These are phyloP conservation scores for Crotalaria pallida DNA, from an alignment of 306 rosid species.

Conservation along the genomic window DNA sequence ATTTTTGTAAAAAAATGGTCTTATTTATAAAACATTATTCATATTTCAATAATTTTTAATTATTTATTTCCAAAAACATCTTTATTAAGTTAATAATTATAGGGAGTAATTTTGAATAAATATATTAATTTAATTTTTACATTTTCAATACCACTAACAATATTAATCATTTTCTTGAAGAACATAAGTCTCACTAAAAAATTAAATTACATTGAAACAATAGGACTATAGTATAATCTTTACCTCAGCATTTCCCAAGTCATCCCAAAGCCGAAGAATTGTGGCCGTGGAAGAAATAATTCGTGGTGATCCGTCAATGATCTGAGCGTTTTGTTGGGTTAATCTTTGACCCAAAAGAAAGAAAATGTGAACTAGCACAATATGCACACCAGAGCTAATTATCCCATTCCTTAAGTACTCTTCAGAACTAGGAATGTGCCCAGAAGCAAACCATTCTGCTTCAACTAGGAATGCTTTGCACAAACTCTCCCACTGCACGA, in stretches of 20 bases:
- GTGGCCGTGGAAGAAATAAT: conserved; percentile 46
- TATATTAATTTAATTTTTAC: too few species aligned
- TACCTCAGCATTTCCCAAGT: conserved; percentile 62
- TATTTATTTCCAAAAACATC: too few species aligned
- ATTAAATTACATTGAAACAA: too few species aligned
- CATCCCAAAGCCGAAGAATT: conserved; percentile 80
- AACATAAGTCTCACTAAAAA: too few species aligned
- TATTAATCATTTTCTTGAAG: too few species aligned
- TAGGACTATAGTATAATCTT: too few species aligned
- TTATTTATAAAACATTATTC: too few species aligned
- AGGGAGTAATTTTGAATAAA: too few species aligned
- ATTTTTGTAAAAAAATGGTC: too few species aligned
- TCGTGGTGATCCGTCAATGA: conserved; percentile 28
- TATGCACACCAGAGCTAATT: conserved; percentile 50
- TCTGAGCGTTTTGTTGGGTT: conserved; percentile 21
- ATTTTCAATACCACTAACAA: too few species aligned
- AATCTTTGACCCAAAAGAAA: conserved; percentile 50
- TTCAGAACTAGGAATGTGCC: conserved; percentile 37
- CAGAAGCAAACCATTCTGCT: conserved; percentile 62
- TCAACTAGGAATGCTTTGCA: conserved; percentile 60
- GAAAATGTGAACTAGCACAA: conserved; percentile 45
- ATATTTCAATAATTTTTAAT: too few species aligned
- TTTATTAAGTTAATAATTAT: too few species aligned
- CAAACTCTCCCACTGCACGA: conserved; percentile 50
- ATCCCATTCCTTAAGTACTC: conserved; percentile 61